Percentiles rank a stretch among this genome's conserved stretches.
These are phyloP conservation scores for Trypanosoma boissoni DNA, from an alignment of 208 protist species.

Conservation along the genomic window DNA sequence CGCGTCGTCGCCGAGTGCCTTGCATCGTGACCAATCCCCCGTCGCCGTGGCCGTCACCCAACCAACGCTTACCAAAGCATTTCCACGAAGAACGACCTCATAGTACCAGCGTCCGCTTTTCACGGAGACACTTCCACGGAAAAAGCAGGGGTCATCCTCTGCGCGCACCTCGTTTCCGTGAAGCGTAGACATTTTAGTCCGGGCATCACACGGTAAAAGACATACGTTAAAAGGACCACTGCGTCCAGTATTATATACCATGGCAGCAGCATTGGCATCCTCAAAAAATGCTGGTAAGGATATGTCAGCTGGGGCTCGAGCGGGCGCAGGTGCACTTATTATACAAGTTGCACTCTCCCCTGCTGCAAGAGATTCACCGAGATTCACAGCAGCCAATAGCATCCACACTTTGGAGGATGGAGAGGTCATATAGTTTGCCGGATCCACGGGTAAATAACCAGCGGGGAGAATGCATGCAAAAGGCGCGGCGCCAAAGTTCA, in stretches of 20 bases:
- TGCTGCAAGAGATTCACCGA: constrained; percentile 20
- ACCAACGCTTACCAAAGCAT: constrained; percentile 47
- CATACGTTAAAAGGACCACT: constrained; percentile 58
- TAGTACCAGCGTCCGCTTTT: constrained; percentile 84
- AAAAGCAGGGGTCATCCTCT: constrained; percentile 55
- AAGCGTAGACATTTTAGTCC: constrained; percentile 31
- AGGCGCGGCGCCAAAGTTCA: constrained; percentile 83
- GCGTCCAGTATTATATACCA: constrained; percentile 32
- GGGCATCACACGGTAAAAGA: constrained; percentile 39
- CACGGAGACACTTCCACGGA: constrained; percentile 72
- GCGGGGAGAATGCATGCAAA: constrained; percentile 51
- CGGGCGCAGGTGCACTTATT: too few relatives aligned
- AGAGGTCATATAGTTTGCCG: constrained; percentile 51
- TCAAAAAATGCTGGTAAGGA: constrained; percentile 24
- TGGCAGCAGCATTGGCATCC: constrained; percentile 14
- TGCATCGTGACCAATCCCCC: constrained; percentile 28
- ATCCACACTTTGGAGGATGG: constrained; percentile 52
- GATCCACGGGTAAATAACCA: constrained; percentile 74
- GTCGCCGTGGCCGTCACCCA: constrained; percentile 39
- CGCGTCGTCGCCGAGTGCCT: constrained; percentile 59
- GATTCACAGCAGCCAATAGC: constrained; percentile 42
- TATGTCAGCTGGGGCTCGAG: too few relatives aligned
- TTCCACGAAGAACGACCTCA: constrained; percentile 60
- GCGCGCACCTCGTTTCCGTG: constrained; percentile 32
- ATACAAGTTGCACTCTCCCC: too few relatives aligned